phyloP scores from a whole-genome alignment of 1,139 yeast species.

The Maudiozyma humilis region DNA sequence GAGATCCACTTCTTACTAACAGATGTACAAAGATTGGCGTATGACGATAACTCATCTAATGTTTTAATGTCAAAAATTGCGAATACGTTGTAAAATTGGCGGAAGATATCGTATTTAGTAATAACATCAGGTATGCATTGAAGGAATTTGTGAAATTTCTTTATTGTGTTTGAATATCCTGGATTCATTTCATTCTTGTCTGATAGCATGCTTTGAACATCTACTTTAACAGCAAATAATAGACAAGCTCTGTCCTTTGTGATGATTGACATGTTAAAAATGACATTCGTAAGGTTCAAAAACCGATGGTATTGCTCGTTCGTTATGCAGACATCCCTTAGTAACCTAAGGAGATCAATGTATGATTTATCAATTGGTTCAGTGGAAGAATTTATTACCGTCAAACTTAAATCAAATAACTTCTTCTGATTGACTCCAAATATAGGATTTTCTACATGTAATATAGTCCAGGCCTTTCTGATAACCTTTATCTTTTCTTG shows the following conservation, averaged over 20 bases:
- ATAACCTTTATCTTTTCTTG: background rate
- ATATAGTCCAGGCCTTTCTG: background rate
- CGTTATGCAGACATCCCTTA: slow-evolving; percentile 17
- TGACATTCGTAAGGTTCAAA: slow-evolving; percentile 29
- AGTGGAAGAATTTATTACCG: slow-evolving; percentile 14
- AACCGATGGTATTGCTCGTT: slow-evolving; percentile 25
- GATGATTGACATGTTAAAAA: slow-evolving; percentile 26
- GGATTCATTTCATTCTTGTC: slow-evolving; percentile 5
- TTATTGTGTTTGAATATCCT: slow-evolving; percentile 10
- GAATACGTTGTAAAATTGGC: slow-evolving; percentile 18
- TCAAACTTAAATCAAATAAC: slow-evolving; percentile 16
- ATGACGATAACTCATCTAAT: slow-evolving; percentile 13
- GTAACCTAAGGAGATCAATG: slow-evolving; percentile 5
- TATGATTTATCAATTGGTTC: background rate
- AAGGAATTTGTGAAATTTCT: slow-evolving; percentile 22
- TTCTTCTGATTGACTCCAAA: slow-evolving; percentile 8
- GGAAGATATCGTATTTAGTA: background rate
- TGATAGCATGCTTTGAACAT: background rate
- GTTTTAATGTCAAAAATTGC: slow-evolving; percentile 10
- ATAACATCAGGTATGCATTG: slow-evolving; percentile 10
- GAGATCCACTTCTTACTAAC: slow-evolving; percentile 12
- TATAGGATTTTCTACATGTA: slow-evolving; percentile 6
- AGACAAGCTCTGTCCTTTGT: slow-evolving; percentile 12
- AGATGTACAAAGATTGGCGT: slow-evolving; percentile 14
- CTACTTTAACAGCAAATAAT: slow-evolving; percentile 12